Evolutionary conservation across 73 alveolate species (phyloP).

Genomic region (Paramecium octaurelia): DNA sequence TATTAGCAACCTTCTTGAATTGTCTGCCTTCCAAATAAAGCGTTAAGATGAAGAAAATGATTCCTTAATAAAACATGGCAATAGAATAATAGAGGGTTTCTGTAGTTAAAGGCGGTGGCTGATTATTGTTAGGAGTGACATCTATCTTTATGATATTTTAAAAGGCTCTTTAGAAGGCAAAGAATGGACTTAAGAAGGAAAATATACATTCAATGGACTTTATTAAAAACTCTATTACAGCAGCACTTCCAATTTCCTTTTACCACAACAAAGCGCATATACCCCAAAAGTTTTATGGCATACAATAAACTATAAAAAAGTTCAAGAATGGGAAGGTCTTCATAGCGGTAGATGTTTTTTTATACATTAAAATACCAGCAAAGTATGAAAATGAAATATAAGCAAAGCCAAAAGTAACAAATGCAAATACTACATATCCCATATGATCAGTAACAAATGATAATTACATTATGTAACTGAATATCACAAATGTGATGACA

Average conservation of each 20-base stretch:
- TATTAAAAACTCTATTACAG: not conserved
- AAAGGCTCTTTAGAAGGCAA: not conserved
- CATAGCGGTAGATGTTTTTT: constrained; percentile 30
- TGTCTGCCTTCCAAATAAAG: not conserved
- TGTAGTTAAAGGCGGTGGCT: not conserved
- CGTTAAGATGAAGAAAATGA: not conserved
- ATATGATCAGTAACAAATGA: constrained; percentile 14
- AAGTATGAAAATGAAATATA: not conserved
- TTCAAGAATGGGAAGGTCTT: not conserved
- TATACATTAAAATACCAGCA: constrained; percentile 12
- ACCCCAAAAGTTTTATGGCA: constrained; percentile 37
- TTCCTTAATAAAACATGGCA: not conserved
- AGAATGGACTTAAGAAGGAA: not conserved
- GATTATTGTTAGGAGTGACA: not conserved
- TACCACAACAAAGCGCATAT: not conserved
- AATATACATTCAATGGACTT: not conserved
- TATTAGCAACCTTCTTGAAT: not conserved
- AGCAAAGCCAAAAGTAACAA: constrained; percentile 12
- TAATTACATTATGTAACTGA: constrained; percentile 3
- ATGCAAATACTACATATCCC: not conserved
- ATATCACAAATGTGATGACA: constrained; percentile 8
- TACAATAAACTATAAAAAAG: not conserved
- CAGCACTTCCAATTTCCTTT: not conserved
- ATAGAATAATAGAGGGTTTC: not conserved
- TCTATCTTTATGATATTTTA: not conserved